These are phyloP conservation scores for Clavispora fructus DNA, from an alignment of 805 yeast genomes.

Conservation along the genomic window DNA sequence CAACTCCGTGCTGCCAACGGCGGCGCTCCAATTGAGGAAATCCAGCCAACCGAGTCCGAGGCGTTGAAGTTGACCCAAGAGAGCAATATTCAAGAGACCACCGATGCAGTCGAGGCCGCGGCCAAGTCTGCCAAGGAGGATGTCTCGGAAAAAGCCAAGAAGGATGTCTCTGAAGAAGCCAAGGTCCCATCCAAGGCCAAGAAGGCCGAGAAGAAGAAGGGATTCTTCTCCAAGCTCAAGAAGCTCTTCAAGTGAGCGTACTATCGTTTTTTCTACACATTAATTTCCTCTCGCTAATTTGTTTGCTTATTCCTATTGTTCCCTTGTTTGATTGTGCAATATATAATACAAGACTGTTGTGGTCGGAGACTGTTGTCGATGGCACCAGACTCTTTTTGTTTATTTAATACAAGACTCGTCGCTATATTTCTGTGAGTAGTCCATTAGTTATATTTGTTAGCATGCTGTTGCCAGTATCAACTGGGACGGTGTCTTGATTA, in stretches of 20 bases:
- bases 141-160: conserved; percentile 1
- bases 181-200: conserved; percentile 8
- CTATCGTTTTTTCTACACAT: neutral
- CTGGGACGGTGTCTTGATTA: no score
- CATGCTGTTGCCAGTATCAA: no score
- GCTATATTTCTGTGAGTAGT: no score
- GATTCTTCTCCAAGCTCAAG: conserved; percentile 39
- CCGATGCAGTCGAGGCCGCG: neutral
- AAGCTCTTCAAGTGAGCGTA: conserved; percentile 25
- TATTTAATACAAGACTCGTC: neutral
- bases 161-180: conserved; percentile 7
- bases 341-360: neutral
- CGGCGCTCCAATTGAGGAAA: conserved; percentile 36
- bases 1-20: conserved; percentile 31
- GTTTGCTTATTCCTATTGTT: neutral
- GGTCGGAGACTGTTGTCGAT: neutral
- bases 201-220: conserved; percentile 32
- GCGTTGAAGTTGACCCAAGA: conserved; percentile 31
- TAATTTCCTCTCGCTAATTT: neutral
- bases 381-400: neutral
- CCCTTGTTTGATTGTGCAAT: neutral
- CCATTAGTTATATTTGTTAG: no score
- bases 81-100: conserved; percentile 17
- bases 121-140: conserved; percentile 5
- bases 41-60: conserved; percentile 37